Conservation (phyloP, 1,139 yeast genomes). For the Candida sanyaensis region DNA sequence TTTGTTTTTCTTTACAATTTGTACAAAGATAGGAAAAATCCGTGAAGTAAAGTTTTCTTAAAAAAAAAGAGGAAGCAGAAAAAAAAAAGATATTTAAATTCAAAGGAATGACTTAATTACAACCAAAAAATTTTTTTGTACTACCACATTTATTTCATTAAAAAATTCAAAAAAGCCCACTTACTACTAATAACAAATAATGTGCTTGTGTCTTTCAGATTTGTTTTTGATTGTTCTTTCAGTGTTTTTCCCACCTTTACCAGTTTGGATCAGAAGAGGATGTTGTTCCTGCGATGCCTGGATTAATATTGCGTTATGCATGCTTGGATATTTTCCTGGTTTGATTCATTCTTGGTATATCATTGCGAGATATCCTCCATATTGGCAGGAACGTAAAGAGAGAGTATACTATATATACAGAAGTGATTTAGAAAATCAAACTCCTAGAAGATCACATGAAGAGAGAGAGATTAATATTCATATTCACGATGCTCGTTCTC, state of each 20-base stretch:
- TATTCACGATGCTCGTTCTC: conserved; percentile 7
- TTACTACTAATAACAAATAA: conserved; percentile 1
- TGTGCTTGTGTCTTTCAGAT: conserved; percentile 41
- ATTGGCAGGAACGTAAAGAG: conserved; percentile 20
- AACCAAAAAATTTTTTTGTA: background rate
- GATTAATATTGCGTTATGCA: conserved; percentile 57
- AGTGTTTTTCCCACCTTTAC: conserved; percentile 68
- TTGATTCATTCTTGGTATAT: conserved; percentile 68
- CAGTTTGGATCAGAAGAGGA: conserved; percentile 71
- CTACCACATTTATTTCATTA: background rate
- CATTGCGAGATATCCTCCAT: conserved; percentile 50
- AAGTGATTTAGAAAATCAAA: conserved; percentile 34
- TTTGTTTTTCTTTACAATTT: background rate
- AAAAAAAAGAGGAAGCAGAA: background rate
- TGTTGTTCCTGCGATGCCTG: conserved; percentile 61
- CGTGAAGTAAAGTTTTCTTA: too few relatives aligned
- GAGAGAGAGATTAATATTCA: conserved; percentile 4
- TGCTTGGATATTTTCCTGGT: conserved; percentile 70
- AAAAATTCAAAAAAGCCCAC: background rate
- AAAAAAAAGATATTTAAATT: background rate
- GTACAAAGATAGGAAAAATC: background rate
- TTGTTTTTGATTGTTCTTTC: conserved; percentile 59
- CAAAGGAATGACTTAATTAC: conserved; percentile 1
- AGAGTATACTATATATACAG: conserved; percentile 35
- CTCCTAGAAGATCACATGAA: conserved; percentile 7